Percentiles rank a stretch among this genome's conserved stretches.
These are phyloP conservation scores for Puccinia horiana DNA, from an alignment of 1,284 basidiomycete species.

Conservation along the genomic window DNA sequence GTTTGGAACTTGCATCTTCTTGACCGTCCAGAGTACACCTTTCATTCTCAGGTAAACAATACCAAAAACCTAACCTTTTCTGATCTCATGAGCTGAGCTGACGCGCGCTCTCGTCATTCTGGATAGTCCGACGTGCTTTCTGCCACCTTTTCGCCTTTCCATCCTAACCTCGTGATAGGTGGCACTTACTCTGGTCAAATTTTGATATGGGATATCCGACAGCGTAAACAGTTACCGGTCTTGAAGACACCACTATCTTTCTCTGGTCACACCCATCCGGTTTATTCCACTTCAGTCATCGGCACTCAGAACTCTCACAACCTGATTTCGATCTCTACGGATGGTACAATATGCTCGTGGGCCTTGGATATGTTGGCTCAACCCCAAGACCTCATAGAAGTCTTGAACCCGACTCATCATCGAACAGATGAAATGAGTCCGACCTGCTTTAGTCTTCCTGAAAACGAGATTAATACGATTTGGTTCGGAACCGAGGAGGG, in stretches of 20 bases:
- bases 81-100: neutral
- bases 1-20: conserved; percentile 96
- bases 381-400: conserved; percentile 89
- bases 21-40: conserved; percentile 93
- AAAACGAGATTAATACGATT: conserved; percentile 91
- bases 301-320: conserved; percentile 98
- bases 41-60: conserved; percentile 82
- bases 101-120: conserved; percentile 38
- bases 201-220: conserved; percentile 96
- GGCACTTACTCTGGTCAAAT: conserved; percentile 99
- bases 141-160: conserved; percentile 93
- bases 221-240: conserved; percentile 83
- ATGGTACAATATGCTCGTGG: conserved; percentile 96
- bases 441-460: conserved; percentile 86
- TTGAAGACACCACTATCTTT: conserved; percentile 93
- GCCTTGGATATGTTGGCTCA: conserved; percentile 96
- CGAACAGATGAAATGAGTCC: conserved; percentile 95
- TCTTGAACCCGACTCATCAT: conserved; percentile 78
- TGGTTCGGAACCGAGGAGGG: conserved; percentile 98
- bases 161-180: conserved; percentile 93
- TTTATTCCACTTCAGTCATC: conserved; percentile 95
- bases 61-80: neutral
- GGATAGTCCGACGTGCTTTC: conserved; percentile 90
- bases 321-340: conserved; percentile 89
- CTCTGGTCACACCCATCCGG: conserved; percentile 90